Conservation (phyloP, 768 basidiomycete species). For the Naganishia randhawae region DNA sequence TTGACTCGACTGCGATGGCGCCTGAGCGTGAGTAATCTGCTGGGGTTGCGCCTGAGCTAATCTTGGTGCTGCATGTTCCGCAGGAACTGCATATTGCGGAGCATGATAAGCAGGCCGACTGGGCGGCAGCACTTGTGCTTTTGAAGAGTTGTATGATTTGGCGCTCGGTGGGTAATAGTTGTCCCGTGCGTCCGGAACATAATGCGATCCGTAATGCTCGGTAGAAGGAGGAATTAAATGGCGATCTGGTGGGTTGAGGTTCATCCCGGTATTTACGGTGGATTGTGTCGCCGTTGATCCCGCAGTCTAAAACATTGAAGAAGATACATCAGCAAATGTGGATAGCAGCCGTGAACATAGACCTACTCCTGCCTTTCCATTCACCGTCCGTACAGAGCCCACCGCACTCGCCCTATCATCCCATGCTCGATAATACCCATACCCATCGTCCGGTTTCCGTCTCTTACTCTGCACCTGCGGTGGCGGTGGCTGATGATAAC, state of each 20-base stretch:
- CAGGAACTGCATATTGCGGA: constrained; percentile 13
- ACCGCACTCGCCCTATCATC: constrained; percentile 10
- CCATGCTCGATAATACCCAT: constrained; percentile 17
- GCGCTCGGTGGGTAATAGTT: constrained; percentile 20
- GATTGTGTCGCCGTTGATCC: constrained; percentile 28
- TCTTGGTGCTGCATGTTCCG: constrained; percentile 10
- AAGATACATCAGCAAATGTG: neutral
- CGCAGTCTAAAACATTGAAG: neutral
- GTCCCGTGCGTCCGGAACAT: neutral
- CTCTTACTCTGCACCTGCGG: neutral
- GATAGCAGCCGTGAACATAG: neutral
- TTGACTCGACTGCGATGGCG: constrained; percentile 19
- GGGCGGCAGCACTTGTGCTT: neutral
- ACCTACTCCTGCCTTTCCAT: constrained; percentile 19
- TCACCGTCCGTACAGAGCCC: constrained; percentile 9
- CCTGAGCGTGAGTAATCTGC: constrained; percentile 9
- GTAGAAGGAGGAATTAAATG: neutral
- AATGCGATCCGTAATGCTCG: constrained; percentile 2
- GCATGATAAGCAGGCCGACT: constrained; percentile 15
- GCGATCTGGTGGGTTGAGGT: neutral
- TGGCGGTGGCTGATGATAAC: constrained; percentile 9
- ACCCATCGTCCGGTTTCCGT: constrained; percentile 17
- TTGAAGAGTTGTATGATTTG: constrained; percentile 12
- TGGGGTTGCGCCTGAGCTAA: constrained; percentile 19
- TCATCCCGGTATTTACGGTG: constrained; percentile 17